phyloP scores from a whole-genome alignment of 805 yeast species.

The Saturnispora quitensis region DNA sequence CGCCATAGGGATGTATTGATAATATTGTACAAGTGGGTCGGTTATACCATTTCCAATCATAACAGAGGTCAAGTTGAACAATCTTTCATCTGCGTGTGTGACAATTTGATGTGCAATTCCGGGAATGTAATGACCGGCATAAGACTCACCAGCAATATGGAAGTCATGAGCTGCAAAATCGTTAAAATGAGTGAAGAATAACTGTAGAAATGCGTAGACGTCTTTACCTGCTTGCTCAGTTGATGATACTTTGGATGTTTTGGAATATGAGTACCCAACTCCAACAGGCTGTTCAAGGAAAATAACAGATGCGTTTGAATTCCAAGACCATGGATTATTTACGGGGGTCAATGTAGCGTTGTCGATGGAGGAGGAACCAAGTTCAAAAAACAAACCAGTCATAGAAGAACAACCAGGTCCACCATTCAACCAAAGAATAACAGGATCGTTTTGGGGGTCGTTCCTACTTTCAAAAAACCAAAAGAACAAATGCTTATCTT shows the following conservation, averaged over 20 bases:
- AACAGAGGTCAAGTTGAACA: constrained; percentile 63
- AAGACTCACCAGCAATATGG: constrained; percentile 90
- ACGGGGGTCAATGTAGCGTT: constrained; percentile 52
- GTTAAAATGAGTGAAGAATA: constrained; percentile 69
- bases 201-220: constrained; percentile 67
- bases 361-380: constrained; percentile 67
- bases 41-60: constrained; percentile 89
- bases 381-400: constrained; percentile 79
- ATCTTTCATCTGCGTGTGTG: constrained; percentile 40
- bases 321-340: constrained; percentile 76
- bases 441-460: constrained; percentile 79
- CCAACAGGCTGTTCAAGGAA: constrained; percentile 86
- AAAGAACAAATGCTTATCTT: constrained; percentile 74
- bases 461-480: constrained; percentile 85
- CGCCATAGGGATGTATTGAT: constrained; percentile 84
- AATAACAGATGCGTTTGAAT: constrained; percentile 72
- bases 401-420: constrained; percentile 93
- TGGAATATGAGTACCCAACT: constrained; percentile 61
- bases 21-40: constrained; percentile 73
- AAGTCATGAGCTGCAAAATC: constrained; percentile 46
- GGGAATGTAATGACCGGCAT: constrained; percentile 93
- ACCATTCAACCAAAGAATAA: constrained; percentile 85
- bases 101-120: constrained; percentile 76
- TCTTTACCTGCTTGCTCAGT: constrained; percentile 81
- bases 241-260: constrained; percentile 44